Conservation (phyloP, 2,329 filamentous ascomycete genomes). For the Fusarium hostae region DNA sequence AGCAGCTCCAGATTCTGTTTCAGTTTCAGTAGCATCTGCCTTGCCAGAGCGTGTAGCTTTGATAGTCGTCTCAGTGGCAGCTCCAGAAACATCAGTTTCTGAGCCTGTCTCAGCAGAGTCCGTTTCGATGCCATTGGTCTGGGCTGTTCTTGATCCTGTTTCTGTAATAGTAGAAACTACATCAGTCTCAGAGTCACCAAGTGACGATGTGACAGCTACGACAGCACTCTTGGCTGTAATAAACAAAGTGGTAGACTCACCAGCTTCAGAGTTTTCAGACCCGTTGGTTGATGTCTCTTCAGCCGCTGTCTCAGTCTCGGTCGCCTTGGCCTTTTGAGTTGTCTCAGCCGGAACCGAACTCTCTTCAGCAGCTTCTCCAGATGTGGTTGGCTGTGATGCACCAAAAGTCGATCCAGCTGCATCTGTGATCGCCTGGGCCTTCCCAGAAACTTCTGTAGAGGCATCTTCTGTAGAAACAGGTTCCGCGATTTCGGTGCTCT, state of each 20-base stretch:
- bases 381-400: conserved; percentile 21
- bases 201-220: conserved; percentile 6
- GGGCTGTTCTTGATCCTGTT: conserved; percentile 17
- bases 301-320: conserved; percentile 25
- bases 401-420: conserved; percentile 11
- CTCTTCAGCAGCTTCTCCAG: conserved; percentile 6
- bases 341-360: conserved; percentile 2
- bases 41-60: conserved; percentile 6
- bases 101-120: neutral
- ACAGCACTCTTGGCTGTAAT: neutral
- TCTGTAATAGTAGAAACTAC: conserved; percentile 21
- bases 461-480: neutral
- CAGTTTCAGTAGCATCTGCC: conserved; percentile 1
- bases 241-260: conserved; percentile 28
- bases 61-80: conserved; percentile 12
- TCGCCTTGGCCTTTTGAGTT: conserved; percentile 12
- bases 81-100: conserved; percentile 9
- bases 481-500: conserved; percentile 1
- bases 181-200: conserved; percentile 23
- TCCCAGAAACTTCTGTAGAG: neutral
- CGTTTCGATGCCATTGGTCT: conserved; percentile 8
- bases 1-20: neutral
- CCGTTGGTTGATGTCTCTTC: conserved; percentile 32
- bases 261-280: conserved; percentile 34
- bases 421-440: neutral